Conservation (phyloP, 78 protist species). For the Goniomonas avonlea region DNA sequence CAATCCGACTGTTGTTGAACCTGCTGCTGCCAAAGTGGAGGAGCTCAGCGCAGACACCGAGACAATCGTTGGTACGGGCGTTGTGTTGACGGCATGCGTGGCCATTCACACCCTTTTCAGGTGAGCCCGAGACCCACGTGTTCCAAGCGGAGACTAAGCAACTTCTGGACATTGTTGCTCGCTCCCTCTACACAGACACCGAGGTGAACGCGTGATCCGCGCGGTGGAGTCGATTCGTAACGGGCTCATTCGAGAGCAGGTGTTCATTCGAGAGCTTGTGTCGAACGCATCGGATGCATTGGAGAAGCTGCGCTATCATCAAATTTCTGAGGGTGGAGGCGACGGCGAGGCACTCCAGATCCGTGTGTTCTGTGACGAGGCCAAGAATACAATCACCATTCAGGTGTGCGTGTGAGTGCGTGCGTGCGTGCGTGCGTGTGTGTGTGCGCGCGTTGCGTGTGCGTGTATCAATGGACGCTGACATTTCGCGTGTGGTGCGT, state of each 20-base stretch:
- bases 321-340: not conserved
- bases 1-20: no score
- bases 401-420: slow-evolving; percentile 19
- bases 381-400: not conserved
- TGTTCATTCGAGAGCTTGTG: slow-evolving; percentile 84
- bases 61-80: no score
- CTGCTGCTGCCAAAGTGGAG: no score
- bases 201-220: slow-evolving; percentile 26
- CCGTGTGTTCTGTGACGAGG: slow-evolving; percentile 11
- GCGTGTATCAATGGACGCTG: no score
- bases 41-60: no score
- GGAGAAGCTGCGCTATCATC: slow-evolving; percentile 72
- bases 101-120: no score
- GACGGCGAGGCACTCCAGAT: slow-evolving; percentile 12
- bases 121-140: not conserved
- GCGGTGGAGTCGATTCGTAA: no score
- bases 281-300: slow-evolving; percentile 92
- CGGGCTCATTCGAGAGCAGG: slow-evolving; percentile 32
- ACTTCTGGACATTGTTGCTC: slow-evolving; percentile 86
- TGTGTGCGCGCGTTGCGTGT: no score
- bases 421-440: not conserved
- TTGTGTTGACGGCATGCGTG: no score
- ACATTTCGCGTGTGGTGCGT: no score
- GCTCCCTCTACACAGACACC: slow-evolving; percentile 82
- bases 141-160: slow-evolving; percentile 91